Base-by-base conservation (phyloP, 106 monocot genomes). In the Narthecium ossifragum region DNA sequence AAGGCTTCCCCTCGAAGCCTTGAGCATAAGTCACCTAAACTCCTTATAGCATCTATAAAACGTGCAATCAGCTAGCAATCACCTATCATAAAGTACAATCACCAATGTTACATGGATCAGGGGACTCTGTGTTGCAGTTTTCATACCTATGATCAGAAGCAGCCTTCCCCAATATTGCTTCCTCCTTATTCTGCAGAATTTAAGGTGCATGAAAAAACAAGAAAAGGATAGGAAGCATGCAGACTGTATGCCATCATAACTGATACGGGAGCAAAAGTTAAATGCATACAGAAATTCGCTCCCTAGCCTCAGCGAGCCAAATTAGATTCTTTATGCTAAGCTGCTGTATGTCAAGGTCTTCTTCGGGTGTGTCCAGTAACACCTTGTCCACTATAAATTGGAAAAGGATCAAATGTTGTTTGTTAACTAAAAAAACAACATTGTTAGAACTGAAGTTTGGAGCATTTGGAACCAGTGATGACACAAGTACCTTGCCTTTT, bases 291-390 rank as follows among this genome's bases (percentile, higher is more conserved):
- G 70, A 52, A 39, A 45, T 65, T 45, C 46, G 25, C 53, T 90
- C 90, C 55, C 68, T 85, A 48, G 70, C 61, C 62, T 79, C 82
- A 11, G 73, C 76, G 55, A 82, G 68, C 62, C 75, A 55, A 56
- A 90, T 90, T 1, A 90, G 81, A 62, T 90, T 71, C 57, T 41
- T 78, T 73, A 90, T 73, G 25, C 20, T 66, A 18, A 90, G 56
- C 24, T 75, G 75, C 25, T 53, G 76, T 45, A 63, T 60, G 15
- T 85, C 75, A 62, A 85, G 64, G 53, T 90, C 90, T 31, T 78
- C 66, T 1, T 82, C 81, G 46, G 85, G 78, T 5, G 53, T 76
- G 62, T 85, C 78, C 21, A 85, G 21, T 45, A 85, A 68, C 52
- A 36, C 24, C 65, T 75, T 78, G 46, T 85, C 70, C 72, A 82